phyloP scores from a whole-genome alignment of 202 grass and related monocot species.

The Tripidium arundinaceum region DNA sequence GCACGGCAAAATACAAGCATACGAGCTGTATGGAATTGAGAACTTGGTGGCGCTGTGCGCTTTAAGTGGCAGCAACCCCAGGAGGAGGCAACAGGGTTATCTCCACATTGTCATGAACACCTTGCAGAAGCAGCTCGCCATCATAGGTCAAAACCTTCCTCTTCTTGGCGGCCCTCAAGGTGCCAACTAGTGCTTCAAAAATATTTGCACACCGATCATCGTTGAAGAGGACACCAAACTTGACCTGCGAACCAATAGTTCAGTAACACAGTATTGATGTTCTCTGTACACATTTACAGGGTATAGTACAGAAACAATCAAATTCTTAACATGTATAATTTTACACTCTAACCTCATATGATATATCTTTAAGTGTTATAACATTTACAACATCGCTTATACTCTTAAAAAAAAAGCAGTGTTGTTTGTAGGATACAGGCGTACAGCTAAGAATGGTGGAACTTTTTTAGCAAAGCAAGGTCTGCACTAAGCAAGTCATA shows the following conservation, averaged over 20 bases:
- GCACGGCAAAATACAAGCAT: slow-evolving; percentile 19
- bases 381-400: background rate
- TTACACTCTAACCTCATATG: background rate
- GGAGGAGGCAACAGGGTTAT: slow-evolving; percentile 61
- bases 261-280: background rate
- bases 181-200: slow-evolving; percentile 92
- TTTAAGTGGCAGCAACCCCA: slow-evolving; percentile 29
- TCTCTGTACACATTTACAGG: background rate
- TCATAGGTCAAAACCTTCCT: slow-evolving; percentile 70
- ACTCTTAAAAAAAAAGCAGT: background rate
- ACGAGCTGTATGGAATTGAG: background rate
- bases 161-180: slow-evolving; percentile 80
- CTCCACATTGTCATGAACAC: slow-evolving; percentile 91
- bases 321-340: background rate
- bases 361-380: background rate
- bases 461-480: background rate
- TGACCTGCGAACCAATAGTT: slow-evolving; percentile 49
- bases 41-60: background rate
- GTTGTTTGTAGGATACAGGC: background rate
- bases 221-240: slow-evolving; percentile 86
- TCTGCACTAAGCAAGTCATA: background rate
- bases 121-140: slow-evolving; percentile 86
- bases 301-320: background rate
- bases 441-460: background rate
- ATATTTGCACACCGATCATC: slow-evolving; percentile 94